phyloP scores from a whole-genome alignment of 2,329 filamentous ascomycete genomes.

The Sarocladium strictum region DNA sequence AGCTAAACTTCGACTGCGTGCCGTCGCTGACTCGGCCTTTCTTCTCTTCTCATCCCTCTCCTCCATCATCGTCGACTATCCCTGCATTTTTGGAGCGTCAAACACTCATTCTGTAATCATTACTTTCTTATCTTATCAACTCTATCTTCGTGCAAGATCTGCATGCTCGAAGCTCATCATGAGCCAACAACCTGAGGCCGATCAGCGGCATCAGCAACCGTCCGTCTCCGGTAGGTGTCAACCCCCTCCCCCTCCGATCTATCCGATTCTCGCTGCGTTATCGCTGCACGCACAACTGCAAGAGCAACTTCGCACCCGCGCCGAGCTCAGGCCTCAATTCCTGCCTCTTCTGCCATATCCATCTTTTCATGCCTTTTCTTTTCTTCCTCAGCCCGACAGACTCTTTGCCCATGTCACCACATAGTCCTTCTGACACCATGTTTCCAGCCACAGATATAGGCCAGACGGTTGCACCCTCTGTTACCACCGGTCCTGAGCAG shows the following conservation, averaged over 20 bases:
- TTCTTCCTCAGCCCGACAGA: neutral
- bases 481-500: constrained; percentile 2
- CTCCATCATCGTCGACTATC: neutral
- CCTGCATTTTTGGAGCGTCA: neutral
- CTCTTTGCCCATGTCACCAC: neutral
- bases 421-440: neutral
- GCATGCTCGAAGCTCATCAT: constrained; percentile 1
- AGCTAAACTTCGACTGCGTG: neutral
- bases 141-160: neutral
- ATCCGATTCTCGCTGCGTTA: constrained; percentile 7
- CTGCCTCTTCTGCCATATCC: neutral
- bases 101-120: neutral
- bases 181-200: neutral
- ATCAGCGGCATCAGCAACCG: constrained; percentile 8
- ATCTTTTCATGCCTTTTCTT: neutral
- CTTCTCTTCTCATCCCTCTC: neutral
- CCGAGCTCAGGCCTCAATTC: neutral
- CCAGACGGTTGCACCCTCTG: neutral
- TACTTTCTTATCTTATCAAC: neutral
- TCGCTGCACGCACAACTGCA: neutral
- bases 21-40: constrained; percentile 6
- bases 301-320: neutral
- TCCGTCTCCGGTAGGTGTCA: constrained; percentile 1
- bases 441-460: neutral
- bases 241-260: constrained; percentile 6